Base-by-base conservation (phyloP, 768 basidiomycete genomes). In the Tricholoma saponaceum region DNA sequence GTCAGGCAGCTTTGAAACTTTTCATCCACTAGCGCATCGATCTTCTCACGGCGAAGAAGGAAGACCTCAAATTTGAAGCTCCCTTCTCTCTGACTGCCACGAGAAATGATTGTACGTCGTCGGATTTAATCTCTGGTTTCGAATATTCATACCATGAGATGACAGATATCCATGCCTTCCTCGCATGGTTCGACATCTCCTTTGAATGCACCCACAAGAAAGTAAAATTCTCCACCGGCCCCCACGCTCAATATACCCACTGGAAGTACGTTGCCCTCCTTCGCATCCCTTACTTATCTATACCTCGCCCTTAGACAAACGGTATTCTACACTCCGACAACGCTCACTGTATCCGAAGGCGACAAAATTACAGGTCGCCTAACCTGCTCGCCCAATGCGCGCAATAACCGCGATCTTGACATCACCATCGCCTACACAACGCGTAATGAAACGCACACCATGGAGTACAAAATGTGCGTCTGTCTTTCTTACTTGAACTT, bases 111-210 rank as follows among this genome's bases (percentile, higher is more conserved):
- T 98, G 95, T 97, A 63, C 60, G 87, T 77, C n/a, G 8, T 43
- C 20, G 28, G 41, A 37, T 20, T 16, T 54, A 55, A 32, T 47
- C 25, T 14, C 10, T 28, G 16, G 4, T 51, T 56, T 25, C 33
- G 32, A 5, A 52, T 30, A 60, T 55, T 60, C 47, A 32, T 37
- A 35, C 56, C 8, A 16, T 47, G 20, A 37, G n/a, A n/a, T n/a
- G n/a, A 12, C 65, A 98, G 95, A 95, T 69, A 80, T 94, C 25
- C 97, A 99, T 69, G 97, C 97, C 22, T 97, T 98, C 86, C 85
- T 99, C 51, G 95, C 94, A 32, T 99, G 97, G 97, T 99, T 99
- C 75, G 97, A 99, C 71, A 89, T 96, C 68, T 81, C 86, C 41
- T 99, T 99, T 77, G 89, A 91, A 57, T 94, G 90, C 71, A 94